phyloP scores from a whole-genome alignment of 2,329 filamentous ascomycete species.

The Clathrospora elynae region DNA sequence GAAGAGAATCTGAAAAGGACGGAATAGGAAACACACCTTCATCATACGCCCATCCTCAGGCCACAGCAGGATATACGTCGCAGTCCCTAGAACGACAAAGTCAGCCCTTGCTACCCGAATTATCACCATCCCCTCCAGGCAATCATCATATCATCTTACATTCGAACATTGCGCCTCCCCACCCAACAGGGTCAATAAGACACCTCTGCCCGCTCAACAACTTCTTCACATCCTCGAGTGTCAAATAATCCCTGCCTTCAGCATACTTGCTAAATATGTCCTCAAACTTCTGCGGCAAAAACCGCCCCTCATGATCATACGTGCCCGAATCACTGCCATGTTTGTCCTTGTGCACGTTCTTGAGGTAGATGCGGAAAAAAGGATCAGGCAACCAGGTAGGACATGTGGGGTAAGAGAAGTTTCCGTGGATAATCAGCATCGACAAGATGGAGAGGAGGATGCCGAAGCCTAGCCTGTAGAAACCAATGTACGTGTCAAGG shows the following conservation, averaged over 20 bases:
- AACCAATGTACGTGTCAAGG: conserved; percentile 56
- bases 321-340: conserved; percentile 52
- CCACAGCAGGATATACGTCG: conserved; percentile 60
- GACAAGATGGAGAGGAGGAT: conserved; percentile 52
- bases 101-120: not conserved
- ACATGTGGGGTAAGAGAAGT: conserved; percentile 57
- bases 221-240: conserved; percentile 46
- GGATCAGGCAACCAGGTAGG: conserved; percentile 53
- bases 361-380: conserved; percentile 50
- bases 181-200: conserved; percentile 53
- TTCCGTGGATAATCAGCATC: conserved; percentile 55
- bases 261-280: conserved; percentile 56
- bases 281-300: conserved; percentile 55
- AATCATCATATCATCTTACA: conserved; percentile 30
- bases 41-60: conserved; percentile 61
- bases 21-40: conserved; percentile 44
- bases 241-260: conserved; percentile 48
- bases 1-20: not conserved
- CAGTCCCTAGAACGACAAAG: conserved; percentile 45
- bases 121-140: not conserved
- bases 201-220: conserved; percentile 51
- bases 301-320: conserved; percentile 55
- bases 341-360: conserved; percentile 51
- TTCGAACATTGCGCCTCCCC: conserved; percentile 53
- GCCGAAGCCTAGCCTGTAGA: conserved; percentile 54